Base-by-base conservation (phyloP, 192 early-diverging fungal genomes). In the Coemansia sp. region DNA sequence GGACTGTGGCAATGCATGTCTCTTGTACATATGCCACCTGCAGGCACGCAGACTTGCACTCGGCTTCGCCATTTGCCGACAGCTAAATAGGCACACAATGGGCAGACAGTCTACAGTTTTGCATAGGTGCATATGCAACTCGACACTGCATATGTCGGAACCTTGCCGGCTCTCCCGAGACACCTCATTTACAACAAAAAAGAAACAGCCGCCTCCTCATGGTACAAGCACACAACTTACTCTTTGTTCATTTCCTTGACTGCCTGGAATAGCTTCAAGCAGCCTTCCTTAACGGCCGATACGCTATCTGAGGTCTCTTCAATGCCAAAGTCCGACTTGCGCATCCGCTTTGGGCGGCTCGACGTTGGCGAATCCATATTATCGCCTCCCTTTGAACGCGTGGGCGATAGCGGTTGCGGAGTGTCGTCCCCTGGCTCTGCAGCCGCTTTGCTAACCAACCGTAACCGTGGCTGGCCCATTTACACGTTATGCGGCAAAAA, bases 381-480 rank as follows among this genome's bases (percentile, higher is more conserved):
- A 15, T 12, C n/a, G 13, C 53, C 34, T 65, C 18, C 40, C 31
- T 69, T 57, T 10, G 43, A 24, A 18, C 33, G 27, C 41, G 61
- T 31, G 63, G 69, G 40, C 58, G 38, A 20, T 8, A 38, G 34
- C n/a, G 38, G 41, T 29, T 47, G 60, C 13, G 72, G 72, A 29
- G 69, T 46, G 57, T 62, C 71, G 24, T 81, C 80, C 16, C 57
- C 75, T 20, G 34, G 53, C 33, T 71, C 43, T 22, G 65, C 73
- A 8, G 58, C 46, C 24, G 75, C 76, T 47, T 71, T 78, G 50
- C 60, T 83, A 29, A 83, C 64, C 31, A 83, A 68, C 44, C 81
- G 81, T 62, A 83, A 58, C 68, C 81, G 81, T 31, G 72, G 75
- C 58, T 83, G 81, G 16, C 81, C 81, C 81, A 83, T 81, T 67